Evolutionary conservation across 345 rosid species (phyloP), one percentile per base, ranked within the genome.

Genomic region (Clausena lansium): DNA sequence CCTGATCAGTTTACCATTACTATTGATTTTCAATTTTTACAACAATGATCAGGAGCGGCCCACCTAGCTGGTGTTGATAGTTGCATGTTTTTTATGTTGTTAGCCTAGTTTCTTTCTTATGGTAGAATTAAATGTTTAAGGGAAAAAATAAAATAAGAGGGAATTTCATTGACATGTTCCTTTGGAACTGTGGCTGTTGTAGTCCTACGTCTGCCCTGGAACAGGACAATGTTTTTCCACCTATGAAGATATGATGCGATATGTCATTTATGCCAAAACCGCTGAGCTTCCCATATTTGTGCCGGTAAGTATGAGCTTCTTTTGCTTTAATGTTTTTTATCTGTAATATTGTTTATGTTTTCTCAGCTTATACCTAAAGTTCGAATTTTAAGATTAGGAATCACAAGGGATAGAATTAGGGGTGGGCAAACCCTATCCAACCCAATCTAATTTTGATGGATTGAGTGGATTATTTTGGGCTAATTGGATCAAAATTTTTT

Each of bases 201-300:
- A 83, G 81, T 24, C 9, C 77, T 83, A 80, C 55, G 2, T 13
- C 27, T 80, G 83, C 33, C 54, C n/a, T 24, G 70, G 32, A 67
- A 80, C 68, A 14, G 81, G 83, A 32, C 83, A 83, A 41, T 70
- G 45, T 38, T 83, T 77, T 67, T 30, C 35, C 52, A 55, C 52
- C 17, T 83, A 74, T 47, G 79, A 74, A 45, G 83, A 77, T 59
- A 77, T 83, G 59, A 83, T 83, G 71, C 70, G 79, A 38, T 83
- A 83, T 74, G 83, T 83, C 59, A 77, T 57, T 13, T 80, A 83
- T 77, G 83, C 81, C 11, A 38, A 75, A 50, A 66, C 2, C 1
- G 67, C 74, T 24, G 69, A 71, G 73, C 74, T 83, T 65, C 76
- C 81, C 7, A 19, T 83, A 74, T 80, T 70, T 15, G 25, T 79